A percentile compares a stretch with the other conserved stretches of the same genome.
phyloP scores from a whole-genome alignment of 495 filamentous ascomycete species.

The Penicillium bialowiezense region DNA sequence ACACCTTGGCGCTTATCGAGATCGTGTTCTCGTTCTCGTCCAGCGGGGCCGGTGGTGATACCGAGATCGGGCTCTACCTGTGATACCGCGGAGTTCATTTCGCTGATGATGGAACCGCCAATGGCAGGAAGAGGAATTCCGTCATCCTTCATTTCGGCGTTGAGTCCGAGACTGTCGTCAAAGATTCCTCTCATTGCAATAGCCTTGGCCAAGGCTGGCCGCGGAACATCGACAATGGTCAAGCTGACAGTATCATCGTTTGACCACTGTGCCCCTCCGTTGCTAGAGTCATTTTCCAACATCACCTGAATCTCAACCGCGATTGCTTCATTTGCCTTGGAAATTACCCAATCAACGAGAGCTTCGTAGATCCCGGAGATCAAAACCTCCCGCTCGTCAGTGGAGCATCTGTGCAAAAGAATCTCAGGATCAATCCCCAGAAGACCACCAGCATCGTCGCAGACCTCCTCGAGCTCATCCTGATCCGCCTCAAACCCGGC shows the following conservation, averaged over 20 bases:
- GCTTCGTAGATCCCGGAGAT: conserved; percentile 91
- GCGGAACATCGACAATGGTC: conserved; percentile 82
- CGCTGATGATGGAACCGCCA: conserved; percentile 74
- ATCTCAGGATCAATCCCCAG: conserved; percentile 86
- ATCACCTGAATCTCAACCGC: conserved; percentile 65
- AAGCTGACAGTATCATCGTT: conserved; percentile 85
- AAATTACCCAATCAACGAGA: conserved; percentile 90
- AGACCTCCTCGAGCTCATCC: conserved; percentile 80
- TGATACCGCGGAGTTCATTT: conserved; percentile 77
- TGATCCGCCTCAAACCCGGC: conserved; percentile 81
- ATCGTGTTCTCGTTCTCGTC: conserved; percentile 71
- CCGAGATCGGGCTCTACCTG: conserved; percentile 82
- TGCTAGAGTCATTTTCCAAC: conserved; percentile 63
- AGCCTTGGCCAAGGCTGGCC: conserved; percentile 77
- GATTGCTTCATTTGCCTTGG: conserved; percentile 88
- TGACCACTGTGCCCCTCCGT: conserved; percentile 51
- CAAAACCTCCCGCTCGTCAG: conserved; percentile 75
- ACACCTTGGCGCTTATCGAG: conserved; percentile 77
- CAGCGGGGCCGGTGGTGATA: conserved; percentile 60
- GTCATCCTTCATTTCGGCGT: conserved; percentile 94
- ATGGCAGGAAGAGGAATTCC: conserved; percentile 69
- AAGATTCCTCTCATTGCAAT: conserved; percentile 84
- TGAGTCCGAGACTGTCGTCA: conserved; percentile 88
- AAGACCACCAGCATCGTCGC: conserved; percentile 84
- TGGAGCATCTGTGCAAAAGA: conserved; percentile 72